Percentiles rank a stretch among this genome's conserved stretches.
phyloP scores from a whole-genome alignment of 495 filamentous ascomycete genomes.

The Chaetomium cochliodes region DNA sequence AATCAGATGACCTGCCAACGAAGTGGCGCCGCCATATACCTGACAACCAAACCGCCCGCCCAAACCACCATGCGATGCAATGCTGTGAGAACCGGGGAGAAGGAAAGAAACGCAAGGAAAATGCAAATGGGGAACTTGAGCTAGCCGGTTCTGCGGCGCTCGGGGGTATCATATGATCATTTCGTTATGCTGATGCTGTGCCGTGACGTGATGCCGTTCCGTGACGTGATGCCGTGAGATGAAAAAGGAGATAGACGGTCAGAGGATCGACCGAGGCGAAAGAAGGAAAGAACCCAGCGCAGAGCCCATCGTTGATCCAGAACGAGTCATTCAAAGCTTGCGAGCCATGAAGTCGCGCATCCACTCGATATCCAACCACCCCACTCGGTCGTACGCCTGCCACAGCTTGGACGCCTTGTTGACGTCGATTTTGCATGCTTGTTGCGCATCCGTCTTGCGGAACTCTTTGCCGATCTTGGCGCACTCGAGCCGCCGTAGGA shows the following conservation, averaged over 20 bases:
- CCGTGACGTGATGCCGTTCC: conserved; percentile 13
- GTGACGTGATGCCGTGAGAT: conserved; percentile 12
- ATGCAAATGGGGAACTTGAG: conserved; percentile 2
- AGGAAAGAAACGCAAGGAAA: not conserved
- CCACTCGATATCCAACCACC: conserved; percentile 72
- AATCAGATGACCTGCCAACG: not conserved
- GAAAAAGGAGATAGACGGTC: not conserved
- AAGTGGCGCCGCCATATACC: conserved; percentile 3
- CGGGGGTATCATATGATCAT: conserved; percentile 23
- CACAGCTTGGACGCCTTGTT: conserved; percentile 97
- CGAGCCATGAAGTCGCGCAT: conserved; percentile 52
- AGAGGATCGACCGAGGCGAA: not conserved
- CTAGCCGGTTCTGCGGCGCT: conserved; percentile 6
- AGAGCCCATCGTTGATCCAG: not conserved
- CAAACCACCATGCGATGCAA: conserved; percentile 15
- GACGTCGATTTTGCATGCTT: conserved; percentile 96
- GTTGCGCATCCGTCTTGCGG: conserved; percentile 95
- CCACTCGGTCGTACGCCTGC: conserved; percentile 85
- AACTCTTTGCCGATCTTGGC: conserved; percentile 78
- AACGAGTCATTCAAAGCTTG: not conserved
- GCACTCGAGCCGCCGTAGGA: conserved; percentile 69
- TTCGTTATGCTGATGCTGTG: conserved; percentile 20
- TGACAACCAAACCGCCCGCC: not conserved
- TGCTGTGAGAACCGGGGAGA: conserved; percentile 6
- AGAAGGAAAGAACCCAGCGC: conserved; percentile 9